phyloP scores from a whole-genome alignment of 2,329 filamentous ascomycete genomes.

The Metarhizium anisopliae region DNA sequence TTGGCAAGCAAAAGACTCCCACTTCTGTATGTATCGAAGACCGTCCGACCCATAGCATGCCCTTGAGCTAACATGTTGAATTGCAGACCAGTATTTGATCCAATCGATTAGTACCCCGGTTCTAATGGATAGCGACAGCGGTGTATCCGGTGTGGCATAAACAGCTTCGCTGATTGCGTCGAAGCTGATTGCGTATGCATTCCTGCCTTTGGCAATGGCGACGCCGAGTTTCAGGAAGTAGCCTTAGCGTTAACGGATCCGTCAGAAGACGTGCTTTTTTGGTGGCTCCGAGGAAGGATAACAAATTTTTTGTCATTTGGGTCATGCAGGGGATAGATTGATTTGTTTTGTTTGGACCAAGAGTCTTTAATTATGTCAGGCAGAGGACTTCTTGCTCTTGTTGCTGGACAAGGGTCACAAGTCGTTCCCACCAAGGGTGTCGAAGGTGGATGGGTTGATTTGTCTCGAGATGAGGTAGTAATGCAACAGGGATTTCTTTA shows the following conservation, averaged over 20 bases:
- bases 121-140: slow-evolving; percentile 28
- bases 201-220: neutral
- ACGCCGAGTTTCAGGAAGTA: neutral
- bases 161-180: neutral
- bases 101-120: slow-evolving; percentile 20
- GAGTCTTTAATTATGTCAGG: slow-evolving; percentile 21
- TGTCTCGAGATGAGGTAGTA: slow-evolving; percentile 8
- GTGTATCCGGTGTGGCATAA: slow-evolving; percentile 20
- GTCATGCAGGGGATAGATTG: neutral
- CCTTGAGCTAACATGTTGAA: slow-evolving; percentile 9
- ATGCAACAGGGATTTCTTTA: slow-evolving; percentile 13
- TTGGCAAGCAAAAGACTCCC: slow-evolving; percentile 27
- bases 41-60: neutral
- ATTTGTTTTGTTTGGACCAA: neutral
- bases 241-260: neutral
- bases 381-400: slow-evolving; percentile 27
- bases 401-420: slow-evolving; percentile 23
- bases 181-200: neutral
- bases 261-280: neutral
- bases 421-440: slow-evolving; percentile 30
- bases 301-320: neutral
- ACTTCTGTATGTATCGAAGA: slow-evolving; percentile 25
- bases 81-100: slow-evolving; percentile 28
- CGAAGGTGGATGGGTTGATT: slow-evolving; percentile 19
- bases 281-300: neutral